These are phyloP conservation scores for Neurospora sp. DNA, from an alignment of 495 filamentous ascomycete genomes.

Conservation along the genomic window DNA sequence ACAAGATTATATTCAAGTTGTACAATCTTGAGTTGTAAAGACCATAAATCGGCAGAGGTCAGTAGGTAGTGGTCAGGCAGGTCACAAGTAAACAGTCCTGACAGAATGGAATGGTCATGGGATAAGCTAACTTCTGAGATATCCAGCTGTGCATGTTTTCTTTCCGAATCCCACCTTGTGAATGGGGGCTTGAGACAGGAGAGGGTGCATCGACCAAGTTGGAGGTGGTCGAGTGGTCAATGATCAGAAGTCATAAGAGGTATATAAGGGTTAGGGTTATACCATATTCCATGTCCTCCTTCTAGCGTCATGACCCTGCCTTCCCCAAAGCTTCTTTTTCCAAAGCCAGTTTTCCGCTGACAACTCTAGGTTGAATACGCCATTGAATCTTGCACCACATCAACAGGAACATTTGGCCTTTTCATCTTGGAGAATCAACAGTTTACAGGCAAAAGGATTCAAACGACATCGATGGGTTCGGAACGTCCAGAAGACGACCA, in stretches of 20 bases:
- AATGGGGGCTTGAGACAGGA: background rate
- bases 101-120: background rate
- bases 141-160: background rate
- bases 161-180: background rate
- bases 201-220: background rate
- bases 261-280: background rate
- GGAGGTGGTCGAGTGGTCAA: background rate
- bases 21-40: background rate
- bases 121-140: background rate
- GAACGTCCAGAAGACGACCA: conserved; percentile 3
- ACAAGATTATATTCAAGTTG: background rate
- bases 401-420: too few species aligned
- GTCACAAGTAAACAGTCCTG: background rate
- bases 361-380: background rate
- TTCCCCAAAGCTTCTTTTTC: background rate
- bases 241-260: background rate
- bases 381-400: background rate
- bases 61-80: background rate
- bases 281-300: background rate
- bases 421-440: background rate
- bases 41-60: background rate
- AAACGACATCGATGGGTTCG: conserved; percentile 11
- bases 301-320: background rate
- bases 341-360: background rate
- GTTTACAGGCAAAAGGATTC: background rate